Conservation (phyloP, 495 filamentous ascomycete species). For the Cudoniella acicularis region DNA sequence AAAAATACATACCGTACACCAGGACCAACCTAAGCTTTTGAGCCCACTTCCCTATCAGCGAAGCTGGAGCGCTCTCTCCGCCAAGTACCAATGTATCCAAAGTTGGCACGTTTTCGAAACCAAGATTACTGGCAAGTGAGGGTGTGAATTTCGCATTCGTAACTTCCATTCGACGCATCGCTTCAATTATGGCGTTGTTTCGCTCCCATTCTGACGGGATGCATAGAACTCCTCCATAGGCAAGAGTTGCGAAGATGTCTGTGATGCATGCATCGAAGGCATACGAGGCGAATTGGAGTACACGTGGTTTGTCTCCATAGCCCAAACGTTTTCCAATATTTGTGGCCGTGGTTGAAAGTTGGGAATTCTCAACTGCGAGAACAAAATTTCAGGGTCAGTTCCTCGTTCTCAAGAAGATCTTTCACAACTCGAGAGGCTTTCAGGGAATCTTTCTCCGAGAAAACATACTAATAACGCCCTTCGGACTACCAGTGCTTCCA, state of each 20-base stretch:
- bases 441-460: too few species aligned
- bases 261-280: slow-evolving; percentile 64
- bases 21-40: slow-evolving; percentile 40
- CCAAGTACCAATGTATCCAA: slow-evolving; percentile 35
- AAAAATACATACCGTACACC: too few species aligned
- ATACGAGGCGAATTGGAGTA: slow-evolving; percentile 64
- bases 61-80: slow-evolving; percentile 29
- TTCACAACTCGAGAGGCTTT: too few species aligned
- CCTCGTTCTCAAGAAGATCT: too few species aligned
- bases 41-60: slow-evolving; percentile 51
- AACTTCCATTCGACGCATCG: slow-evolving; percentile 40
- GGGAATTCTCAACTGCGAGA: slow-evolving; percentile 20
- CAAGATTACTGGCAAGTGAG: slow-evolving; percentile 40
- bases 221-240: slow-evolving; percentile 45
- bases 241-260: slow-evolving; percentile 63
- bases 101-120: slow-evolving; percentile 19
- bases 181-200: slow-evolving; percentile 42
- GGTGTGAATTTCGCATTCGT: slow-evolving; percentile 47
- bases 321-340: slow-evolving; percentile 13
- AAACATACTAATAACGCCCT: too few species aligned
- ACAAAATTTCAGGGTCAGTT: too few species aligned
- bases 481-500: slow-evolving; percentile 29
- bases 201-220: slow-evolving; percentile 43
- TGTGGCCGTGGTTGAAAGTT: slow-evolving; percentile 14
- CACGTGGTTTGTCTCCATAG: slow-evolving; percentile 31